Base-by-base conservation (phyloP, 208 protist species). In the Wallacemonas sp. region DNA sequence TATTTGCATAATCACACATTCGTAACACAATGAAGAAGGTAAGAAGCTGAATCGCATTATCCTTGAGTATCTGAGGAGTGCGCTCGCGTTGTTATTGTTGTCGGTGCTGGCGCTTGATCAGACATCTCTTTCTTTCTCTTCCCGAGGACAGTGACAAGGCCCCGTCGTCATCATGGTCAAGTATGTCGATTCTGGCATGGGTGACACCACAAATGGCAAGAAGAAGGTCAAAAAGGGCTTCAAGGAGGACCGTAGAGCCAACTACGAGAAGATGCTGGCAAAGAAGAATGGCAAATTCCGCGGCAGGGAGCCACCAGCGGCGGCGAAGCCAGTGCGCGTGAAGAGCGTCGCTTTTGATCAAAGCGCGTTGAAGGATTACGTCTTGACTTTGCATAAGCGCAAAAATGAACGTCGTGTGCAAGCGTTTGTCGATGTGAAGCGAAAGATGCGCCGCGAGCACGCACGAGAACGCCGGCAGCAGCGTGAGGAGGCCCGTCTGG, bases 341-440 rank as follows among this genome's bases (percentile, higher is more conserved):
- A 87, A 86, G 67, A 69, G 66, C 15, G 67, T 95, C 38, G 75
- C 65, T 2, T 95, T 95, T 55, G 87, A 95, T 55, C 76, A 87
- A 9, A 41, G 56, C 1, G 74, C 68, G 12, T 79, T 82, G 39
- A 72, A 80, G 28, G 85, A 88, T 24, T 95, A 86, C 63, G 72
- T 95, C 22, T 68, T 93, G 22, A 82, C 79, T 9, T 69, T 95
- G 60, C 90, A 95, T 70, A 93, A 91, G 60, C 80, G 80, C 47
- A 95, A 95, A 54, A 95, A 95, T 49, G 86, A 93, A 55, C 81
- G 90, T 1, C 86, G 90, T 24, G 86, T 95, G 54, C 84, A 84
- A 75, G 90, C 90, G 2, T 93, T 93, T 66, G 82, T 95, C 21
- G 86, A 95, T 33, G 69, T 77, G 38, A 90, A 88, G 65, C 77